Conservation (phyloP, 1,139 yeast genomes). For the Nakaseomyces glabratus region DNA sequence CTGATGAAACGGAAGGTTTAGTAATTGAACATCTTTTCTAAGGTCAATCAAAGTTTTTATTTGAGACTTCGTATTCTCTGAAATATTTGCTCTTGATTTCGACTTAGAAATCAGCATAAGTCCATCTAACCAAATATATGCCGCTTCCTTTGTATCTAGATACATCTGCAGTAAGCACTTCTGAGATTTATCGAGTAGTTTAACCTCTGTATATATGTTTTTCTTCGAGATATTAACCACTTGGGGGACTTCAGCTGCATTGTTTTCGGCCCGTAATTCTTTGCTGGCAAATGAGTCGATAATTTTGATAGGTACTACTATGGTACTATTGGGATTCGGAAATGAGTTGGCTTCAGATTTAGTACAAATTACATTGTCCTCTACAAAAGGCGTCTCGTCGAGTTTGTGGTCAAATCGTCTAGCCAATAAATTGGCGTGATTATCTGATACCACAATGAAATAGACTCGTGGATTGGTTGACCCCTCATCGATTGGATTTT, state of each 20-base stretch:
- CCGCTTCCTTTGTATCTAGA: slow-evolving; percentile 63
- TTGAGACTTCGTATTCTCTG: slow-evolving; percentile 53
- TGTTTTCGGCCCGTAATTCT: slow-evolving; percentile 15
- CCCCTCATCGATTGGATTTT: slow-evolving; percentile 45
- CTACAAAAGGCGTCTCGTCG: slow-evolving; percentile 47
- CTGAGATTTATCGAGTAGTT: slow-evolving; percentile 38
- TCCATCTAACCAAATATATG: slow-evolving; percentile 76
- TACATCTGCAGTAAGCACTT: slow-evolving; percentile 47
- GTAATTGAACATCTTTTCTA: slow-evolving; percentile 57
- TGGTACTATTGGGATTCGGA: slow-evolving; percentile 38
- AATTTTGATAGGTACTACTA: slow-evolving; percentile 31
- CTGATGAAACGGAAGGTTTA: slow-evolving; percentile 37
- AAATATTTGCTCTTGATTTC: slow-evolving; percentile 31
- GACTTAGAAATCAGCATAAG: slow-evolving; percentile 45
- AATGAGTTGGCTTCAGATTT: slow-evolving; percentile 33
- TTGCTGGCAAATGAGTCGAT: slow-evolving; percentile 19
- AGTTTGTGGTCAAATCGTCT: slow-evolving; percentile 49
- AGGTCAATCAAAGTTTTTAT: slow-evolving; percentile 48
- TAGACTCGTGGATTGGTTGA: slow-evolving; percentile 35
- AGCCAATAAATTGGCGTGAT: slow-evolving; percentile 52
- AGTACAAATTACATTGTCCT: slow-evolving; percentile 37
- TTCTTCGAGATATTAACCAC: slow-evolving; percentile 47
- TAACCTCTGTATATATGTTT: slow-evolving; percentile 47
- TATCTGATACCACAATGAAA: slow-evolving; percentile 64
- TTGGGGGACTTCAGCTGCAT: slow-evolving; percentile 27